These are phyloP conservation scores for Puya raimondii DNA, from an alignment of 176 grass and related monocot genomes.

Conservation along the genomic window DNA sequence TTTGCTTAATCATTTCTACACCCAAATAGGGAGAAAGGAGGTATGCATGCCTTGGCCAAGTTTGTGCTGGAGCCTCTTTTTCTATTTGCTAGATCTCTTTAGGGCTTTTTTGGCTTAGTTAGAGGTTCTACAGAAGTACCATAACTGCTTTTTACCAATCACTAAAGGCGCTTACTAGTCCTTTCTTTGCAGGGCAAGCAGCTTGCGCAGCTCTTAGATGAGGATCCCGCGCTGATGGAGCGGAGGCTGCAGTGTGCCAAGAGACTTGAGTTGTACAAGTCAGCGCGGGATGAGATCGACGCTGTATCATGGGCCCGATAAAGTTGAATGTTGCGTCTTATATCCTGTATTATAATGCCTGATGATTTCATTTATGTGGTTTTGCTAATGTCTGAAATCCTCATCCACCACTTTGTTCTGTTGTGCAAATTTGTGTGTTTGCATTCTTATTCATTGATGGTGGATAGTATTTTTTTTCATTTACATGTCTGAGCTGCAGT, in stretches of 20 bases:
- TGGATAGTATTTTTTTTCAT: background rate
- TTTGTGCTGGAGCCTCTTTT: background rate
- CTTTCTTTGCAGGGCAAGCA: conserved; percentile 49
- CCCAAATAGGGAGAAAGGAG: conserved; percentile 79
- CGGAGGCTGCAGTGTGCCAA: conserved; percentile 65
- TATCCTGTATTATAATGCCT: conserved; percentile 8
- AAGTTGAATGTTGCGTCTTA: conserved; percentile 6
- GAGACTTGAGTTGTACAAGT: conserved; percentile 84
- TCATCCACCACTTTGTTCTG: conserved; percentile 11
- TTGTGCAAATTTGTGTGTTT: background rate
- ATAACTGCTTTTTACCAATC: too few relatives aligned
- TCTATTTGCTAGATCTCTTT: background rate
- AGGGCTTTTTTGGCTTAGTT: too few relatives aligned
- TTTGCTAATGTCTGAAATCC: conserved; percentile 7
- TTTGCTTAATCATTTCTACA: conserved; percentile 75
- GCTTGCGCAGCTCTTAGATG: conserved; percentile 63
- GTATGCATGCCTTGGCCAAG: conserved; percentile 11
- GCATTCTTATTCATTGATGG: background rate
- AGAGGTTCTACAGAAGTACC: too few relatives aligned
- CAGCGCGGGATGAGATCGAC: conserved; percentile 86
- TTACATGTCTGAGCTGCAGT: background rate
- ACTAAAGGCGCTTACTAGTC: background rate
- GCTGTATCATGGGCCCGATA: conserved; percentile 51
- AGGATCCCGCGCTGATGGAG: conserved; percentile 86
- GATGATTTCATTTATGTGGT: background rate